Base-by-base conservation (phyloP, 352 stramenopile genomes). In the Globisporangium spiculum region DNA sequence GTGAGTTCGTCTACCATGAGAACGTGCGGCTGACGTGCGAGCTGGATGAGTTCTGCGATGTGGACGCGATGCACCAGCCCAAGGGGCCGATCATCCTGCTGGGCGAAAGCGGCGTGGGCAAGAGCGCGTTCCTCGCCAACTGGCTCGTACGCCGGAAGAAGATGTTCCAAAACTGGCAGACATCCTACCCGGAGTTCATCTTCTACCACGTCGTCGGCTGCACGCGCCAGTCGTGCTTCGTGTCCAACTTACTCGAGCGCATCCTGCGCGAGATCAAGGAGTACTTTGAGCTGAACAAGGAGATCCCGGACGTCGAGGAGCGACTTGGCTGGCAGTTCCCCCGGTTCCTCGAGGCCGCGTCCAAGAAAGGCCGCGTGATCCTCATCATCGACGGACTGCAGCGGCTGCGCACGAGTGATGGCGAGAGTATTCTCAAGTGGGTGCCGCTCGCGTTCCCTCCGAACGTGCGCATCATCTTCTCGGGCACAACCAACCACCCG, bases 121-220 rank as follows among this genome's bases (percentile, higher is more conserved):
- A 94, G 59, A 90, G 71, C 22, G 77, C 88, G 10, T 92, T 93
- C 63, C 72, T 96, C 30, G 83, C 86, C 26, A 96, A 94, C 63
- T 94, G 86, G 88, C 75, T 96, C 53, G 79, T 90, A 63, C 83
- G 85, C 18, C 81, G 86, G 22, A 93, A 93, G 65, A 91, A 93
- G 65, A 91, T 92, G 79, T 92, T 89, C 65, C 84, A 93, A 67
- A 93, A 90, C 70, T 91, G 84, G 76, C 87, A 96, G 73, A 87
- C 83, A 20, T 83, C 74, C 18, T 92, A 91, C 65, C 87, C 85
- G 0, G 86, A 95, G 56, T 97, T 96, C 71, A 84, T 97, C 24
- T 98, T 98, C 72, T 93, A 83, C 62, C 93, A 98, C 70, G 82
- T 94, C 0, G 89, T 98, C 20, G 92, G 89, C 5, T 98, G 91